A percentile compares a stretch with the other conserved stretches of the same genome.
Conservation (phyloP, 139 green algal genomes). For the Chlorella sp. region DNA sequence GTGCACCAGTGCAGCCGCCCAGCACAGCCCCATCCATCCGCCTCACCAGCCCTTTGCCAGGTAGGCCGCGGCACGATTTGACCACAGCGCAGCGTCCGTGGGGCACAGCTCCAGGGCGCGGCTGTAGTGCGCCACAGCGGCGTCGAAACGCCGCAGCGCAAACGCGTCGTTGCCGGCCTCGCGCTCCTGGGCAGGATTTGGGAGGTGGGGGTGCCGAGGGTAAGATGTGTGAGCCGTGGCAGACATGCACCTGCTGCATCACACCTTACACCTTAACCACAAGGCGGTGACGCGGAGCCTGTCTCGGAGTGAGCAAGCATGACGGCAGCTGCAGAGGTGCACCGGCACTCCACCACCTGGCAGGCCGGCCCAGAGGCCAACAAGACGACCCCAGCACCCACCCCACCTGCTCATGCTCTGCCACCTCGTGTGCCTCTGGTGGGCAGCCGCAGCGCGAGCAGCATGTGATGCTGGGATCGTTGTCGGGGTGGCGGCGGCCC, state of each 20-base stretch:
- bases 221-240: too few species aligned
- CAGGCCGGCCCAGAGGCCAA: not conserved
- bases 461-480: slow-evolving; percentile 39
- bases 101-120: slow-evolving; percentile 7
- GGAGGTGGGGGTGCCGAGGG: not conserved
- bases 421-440: slow-evolving; percentile 26
- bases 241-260: too few species aligned
- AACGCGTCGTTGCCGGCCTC: slow-evolving; percentile 47
- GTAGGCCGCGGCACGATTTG: slow-evolving; percentile 40
- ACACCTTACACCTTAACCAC: too few species aligned
- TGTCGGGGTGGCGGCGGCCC: slow-evolving; percentile 36
- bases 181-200: not conserved
- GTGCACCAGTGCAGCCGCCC: not conserved
- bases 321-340: not conserved
- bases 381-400: too few species aligned
- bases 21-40: too few species aligned
- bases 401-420: slow-evolving; percentile 4
- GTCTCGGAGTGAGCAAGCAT: not conserved
- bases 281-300: too few species aligned
- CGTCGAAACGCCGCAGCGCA: slow-evolving; percentile 2
- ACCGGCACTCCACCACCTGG: not conserved
- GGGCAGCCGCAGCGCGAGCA: slow-evolving; percentile 52
- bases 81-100: slow-evolving; percentile 26
- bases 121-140: slow-evolving; percentile 43
- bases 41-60: slow-evolving; percentile 39